These are phyloP conservation scores for Monocercomonoides exilis DNA, from an alignment of 78 protist species.

Conservation along the genomic window DNA sequence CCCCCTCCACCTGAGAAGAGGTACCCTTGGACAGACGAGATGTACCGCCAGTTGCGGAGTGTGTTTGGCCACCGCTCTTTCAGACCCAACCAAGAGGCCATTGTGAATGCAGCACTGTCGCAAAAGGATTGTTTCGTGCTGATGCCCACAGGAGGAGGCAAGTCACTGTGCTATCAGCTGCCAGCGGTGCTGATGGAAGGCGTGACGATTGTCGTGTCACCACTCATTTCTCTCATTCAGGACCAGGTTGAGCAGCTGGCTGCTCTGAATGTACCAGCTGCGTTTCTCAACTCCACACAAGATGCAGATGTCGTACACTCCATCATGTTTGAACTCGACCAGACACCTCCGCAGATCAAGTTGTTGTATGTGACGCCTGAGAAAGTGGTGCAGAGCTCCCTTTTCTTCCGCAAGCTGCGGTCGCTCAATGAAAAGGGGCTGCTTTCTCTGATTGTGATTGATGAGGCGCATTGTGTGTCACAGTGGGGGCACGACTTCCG, in stretches of 20 bases:
- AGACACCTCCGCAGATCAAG: not conserved
- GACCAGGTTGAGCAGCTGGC: slow-evolving; percentile 70
- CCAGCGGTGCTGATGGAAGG: slow-evolving; percentile 59
- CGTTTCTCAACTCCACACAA: not conserved
- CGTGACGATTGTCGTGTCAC: slow-evolving; percentile 82
- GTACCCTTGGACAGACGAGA: not conserved
- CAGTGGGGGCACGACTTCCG: slow-evolving; percentile 98
- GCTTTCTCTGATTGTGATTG: slow-evolving; percentile 64
- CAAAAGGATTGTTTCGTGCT: slow-evolving; percentile 73
- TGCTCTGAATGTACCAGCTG: not conserved
- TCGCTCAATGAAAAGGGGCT: not conserved
- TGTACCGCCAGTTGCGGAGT: not conserved
- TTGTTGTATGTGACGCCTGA: slow-evolving; percentile 52
- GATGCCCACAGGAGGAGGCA: slow-evolving; percentile 99
- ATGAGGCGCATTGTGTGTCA: slow-evolving; percentile 94
- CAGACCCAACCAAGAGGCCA: slow-evolving; percentile 63
- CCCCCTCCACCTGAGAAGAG: not conserved
- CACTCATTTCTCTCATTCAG: slow-evolving; percentile 92
- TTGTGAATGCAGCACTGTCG: slow-evolving; percentile 66
- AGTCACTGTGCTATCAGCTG: slow-evolving; percentile 79
- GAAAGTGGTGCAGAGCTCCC: not conserved
- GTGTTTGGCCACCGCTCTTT: slow-evolving; percentile 37
- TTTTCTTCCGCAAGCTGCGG: not conserved
- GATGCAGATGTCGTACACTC: not conserved
- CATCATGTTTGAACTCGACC: not conserved